Percentiles rank a stretch among this genome's conserved stretches.
Conservation (phyloP, 2,329 filamentous ascomycete species). For the Stagonosporopsis tanaceti region DNA sequence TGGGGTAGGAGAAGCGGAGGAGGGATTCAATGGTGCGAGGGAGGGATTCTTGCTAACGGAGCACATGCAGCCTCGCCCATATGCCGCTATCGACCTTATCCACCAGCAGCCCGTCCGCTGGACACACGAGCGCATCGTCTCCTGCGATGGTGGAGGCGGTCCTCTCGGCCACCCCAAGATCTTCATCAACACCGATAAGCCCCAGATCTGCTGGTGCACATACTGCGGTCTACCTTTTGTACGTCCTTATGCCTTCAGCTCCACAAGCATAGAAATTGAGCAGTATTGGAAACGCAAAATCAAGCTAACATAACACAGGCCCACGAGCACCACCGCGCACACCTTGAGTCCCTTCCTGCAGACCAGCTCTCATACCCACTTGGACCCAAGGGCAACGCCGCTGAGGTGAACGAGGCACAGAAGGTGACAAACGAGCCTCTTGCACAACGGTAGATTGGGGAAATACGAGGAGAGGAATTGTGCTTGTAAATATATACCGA, state of each 20-base stretch:
- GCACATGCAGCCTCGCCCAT: constrained; percentile 76
- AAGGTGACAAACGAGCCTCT: constrained; percentile 65
- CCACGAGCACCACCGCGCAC: constrained; percentile 84
- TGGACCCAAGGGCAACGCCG: constrained; percentile 65
- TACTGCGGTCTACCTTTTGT: constrained; percentile 97
- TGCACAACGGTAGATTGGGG: constrained; percentile 63
- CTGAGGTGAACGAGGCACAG: constrained; percentile 66
- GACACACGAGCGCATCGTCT: constrained; percentile 81
- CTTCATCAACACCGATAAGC: constrained; percentile 98
- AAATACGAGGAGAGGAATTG: background rate
- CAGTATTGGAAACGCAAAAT: background rate
- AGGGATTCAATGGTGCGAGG: background rate
- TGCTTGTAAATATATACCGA: constrained; percentile 41
- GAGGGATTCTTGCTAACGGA: constrained; percentile 1
- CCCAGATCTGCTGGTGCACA: constrained; percentile 86
- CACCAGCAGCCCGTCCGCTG: constrained; percentile 95
- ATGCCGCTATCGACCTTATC: constrained; percentile 92
- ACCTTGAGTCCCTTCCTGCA: constrained; percentile 81
- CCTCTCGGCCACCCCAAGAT: constrained; percentile 89
- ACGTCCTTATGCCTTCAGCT: constrained; percentile 55
- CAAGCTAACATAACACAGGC: constrained; percentile 65
- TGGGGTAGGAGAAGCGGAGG: background rate
- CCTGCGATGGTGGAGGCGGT: constrained; percentile 92
- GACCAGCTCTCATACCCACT: constrained; percentile 85
- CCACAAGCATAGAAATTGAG: background rate